Evolutionary conservation across 805 yeast genomes (phyloP), one percentile per base, ranked within the genome.

Genomic region (Scheffersomyces coipomensis): DNA sequence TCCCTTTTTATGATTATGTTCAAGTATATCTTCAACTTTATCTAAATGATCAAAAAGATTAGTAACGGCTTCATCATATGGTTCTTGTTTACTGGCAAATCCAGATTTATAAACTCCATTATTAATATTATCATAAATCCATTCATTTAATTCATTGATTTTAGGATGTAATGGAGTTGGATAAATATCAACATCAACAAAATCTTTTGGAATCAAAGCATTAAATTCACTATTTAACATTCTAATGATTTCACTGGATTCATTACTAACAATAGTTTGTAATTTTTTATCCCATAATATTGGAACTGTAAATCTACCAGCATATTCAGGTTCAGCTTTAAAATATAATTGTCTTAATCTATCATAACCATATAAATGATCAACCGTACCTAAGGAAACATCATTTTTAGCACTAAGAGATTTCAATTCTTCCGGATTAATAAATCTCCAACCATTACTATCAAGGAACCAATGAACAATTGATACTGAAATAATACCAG

Each of bases 51-150:
- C 64, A 58, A 89, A 90, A 25, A 90, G 64, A 31, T 73, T 75
- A 24, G 51, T 60, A 2, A 84, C 87, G 51, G 83, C 83, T 38
- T 66, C 66, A 47, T 86, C 91, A 56, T 90, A 90, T 10, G 83
- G 86, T 46, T 84, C 88, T 62, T 88, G 96, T 40, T 75, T 75
- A 9, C 88, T 80, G 4, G 97, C 88, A 62, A 90, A 91, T 0
- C 98, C 98, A 2, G 93, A 49, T 66, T 88, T 91, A 73, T 91
- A 91, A 29, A 90, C 97, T 29, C 96, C 97, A 56, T 86, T 88
- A 73, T 90, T 89, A 61, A 91, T 85, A 52, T 75, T 78, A 54
- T 85, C 86, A 61, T 90, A 90, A 29, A 87, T 77, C 90, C 95
- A 84, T 13, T 69, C 74, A 55, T 93, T 89, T 48, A 88, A 55